Base-by-base conservation (phyloP, 2,329 filamentous ascomycete species). In the Cordyceps militaris region DNA sequence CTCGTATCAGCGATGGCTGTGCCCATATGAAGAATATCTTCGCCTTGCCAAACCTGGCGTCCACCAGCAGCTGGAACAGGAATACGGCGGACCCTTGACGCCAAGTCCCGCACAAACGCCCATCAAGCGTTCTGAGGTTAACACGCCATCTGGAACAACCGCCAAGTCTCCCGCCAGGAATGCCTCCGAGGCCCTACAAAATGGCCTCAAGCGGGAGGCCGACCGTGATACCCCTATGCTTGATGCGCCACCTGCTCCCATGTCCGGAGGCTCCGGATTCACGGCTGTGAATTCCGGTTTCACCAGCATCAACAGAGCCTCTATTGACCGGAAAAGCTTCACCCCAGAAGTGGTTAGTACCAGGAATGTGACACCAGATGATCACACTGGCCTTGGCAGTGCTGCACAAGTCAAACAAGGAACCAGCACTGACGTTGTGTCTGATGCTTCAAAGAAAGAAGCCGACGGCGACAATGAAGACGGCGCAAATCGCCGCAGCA, bases 1-100 rank as follows among this genome's bases (percentile, higher is more conserved):
- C 71, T 97, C 94, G 0, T 99, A 95, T 66, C 91, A 96, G 70
- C 87, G 93, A 73, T 99, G 94, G 90, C 84, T 99, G 3, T 90
- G 91, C 67, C 94, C 94, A 0, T 99, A 97, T 66, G 94, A 99
- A 72, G 91, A 97, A 62, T 99, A 96, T 69, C 76, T 99, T 44
- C 84, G 89, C 54, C 78, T 93, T 14, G 93, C 91, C 54, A 97
- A 97, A 70, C 94, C 94, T 3, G 90, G 91, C 30, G 92, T 97
- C n/a, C 93, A 97, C 66, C 92, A 97, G 66, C 91, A 97, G 72
- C 77, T 97, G 10, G 93, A 97, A 70, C 83, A 89, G 61, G 92
- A 97, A 70, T 91, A 97, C 67, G 93, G 93, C 59, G 94, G 93
- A 1, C 91, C 93, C 16, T 84, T 94, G 61, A 97, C 92, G 0